Evolutionary conservation across 768 basidiomycete species (phyloP), one percentile per base, ranked within the genome.

Genomic region (Chalciporus pseudorubinellus): DNA sequence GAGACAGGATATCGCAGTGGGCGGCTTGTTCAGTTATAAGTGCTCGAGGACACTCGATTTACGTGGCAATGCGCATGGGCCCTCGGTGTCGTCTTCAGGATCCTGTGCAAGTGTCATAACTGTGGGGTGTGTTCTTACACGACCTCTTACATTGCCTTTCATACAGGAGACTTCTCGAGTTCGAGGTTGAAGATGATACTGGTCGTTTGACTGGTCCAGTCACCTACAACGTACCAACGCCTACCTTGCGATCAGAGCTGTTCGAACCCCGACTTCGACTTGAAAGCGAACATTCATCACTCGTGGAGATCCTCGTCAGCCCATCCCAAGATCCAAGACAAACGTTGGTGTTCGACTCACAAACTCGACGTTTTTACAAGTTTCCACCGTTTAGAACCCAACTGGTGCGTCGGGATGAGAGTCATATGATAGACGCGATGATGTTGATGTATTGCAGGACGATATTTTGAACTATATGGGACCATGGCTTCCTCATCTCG

Each of bases 401-500:
- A 22, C 18, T 50, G 52, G 59, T 24, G 24, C 24, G 24, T 24
- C 24, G 24, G 4, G 24, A 24, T 24, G 24, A 24, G 24, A 24
- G 24, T 3, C 7, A 4, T 24, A 7, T 4, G 24, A 24, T 7
- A 4, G 24, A 24, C 3, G 24, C 24, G 24, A 3, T 24, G 24
- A 24, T 24, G 24, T 24, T 24, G 4, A 24, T 24, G 4, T 24
- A 24, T 4, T 24, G 3, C 20, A 62, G 61, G 56, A 58, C 4
- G 28, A 53, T 8, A 51, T 64, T 18, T 22, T 58, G 20, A 51
- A 48, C 9, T 64, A 64, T 48, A 50, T 24, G 7, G 59, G 62
- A 3, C 46, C 38, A n/a, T 64, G 56, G 62, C 40, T 58, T 3
- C 61, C 61, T 16, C 48, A 61, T 28, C 55, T 61, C 26, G 50